Conservation (phyloP, 2,329 filamentous ascomycete species). For the Fusarium subglutinans region DNA sequence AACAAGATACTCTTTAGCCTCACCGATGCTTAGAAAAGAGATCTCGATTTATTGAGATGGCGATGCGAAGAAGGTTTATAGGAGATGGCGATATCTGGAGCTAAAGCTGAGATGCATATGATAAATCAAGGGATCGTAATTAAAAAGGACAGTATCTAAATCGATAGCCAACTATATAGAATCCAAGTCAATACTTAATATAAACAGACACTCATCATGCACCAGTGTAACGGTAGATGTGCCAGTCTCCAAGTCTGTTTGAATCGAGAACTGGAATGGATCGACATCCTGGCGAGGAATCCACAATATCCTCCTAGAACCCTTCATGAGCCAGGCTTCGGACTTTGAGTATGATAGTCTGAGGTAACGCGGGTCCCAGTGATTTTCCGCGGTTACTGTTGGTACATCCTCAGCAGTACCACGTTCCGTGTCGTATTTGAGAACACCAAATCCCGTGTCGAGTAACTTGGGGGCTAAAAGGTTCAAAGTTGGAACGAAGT, state of each 20-base stretch:
- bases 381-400: rapidly evolving
- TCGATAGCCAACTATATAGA: too few species aligned
- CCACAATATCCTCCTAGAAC: neutral
- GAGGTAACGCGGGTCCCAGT: neutral
- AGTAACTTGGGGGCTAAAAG: neutral
- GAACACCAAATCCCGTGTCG: rapidly evolving
- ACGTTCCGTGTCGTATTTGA: rapidly evolving
- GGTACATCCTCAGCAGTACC: rapidly evolving
- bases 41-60: too few species aligned
- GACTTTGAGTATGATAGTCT: rapidly evolving
- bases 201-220: rapidly evolving
- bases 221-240: rapidly evolving
- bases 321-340: neutral
- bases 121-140: too few species aligned
- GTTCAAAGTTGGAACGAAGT: rapidly evolving
- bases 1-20: too few species aligned
- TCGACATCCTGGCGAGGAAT: neutral
- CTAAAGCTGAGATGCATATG: neutral
- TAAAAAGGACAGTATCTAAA: too few species aligned
- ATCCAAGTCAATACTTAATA: neutral
- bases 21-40: too few species aligned
- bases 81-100: too few species aligned
- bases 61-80: too few species aligned
- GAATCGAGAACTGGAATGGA: rapidly evolving
- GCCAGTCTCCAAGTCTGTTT: rapidly evolving